These are phyloP conservation scores for Diaporthe humulicola DNA, from an alignment of 2,329 filamentous ascomycete species.

Conservation along the genomic window DNA sequence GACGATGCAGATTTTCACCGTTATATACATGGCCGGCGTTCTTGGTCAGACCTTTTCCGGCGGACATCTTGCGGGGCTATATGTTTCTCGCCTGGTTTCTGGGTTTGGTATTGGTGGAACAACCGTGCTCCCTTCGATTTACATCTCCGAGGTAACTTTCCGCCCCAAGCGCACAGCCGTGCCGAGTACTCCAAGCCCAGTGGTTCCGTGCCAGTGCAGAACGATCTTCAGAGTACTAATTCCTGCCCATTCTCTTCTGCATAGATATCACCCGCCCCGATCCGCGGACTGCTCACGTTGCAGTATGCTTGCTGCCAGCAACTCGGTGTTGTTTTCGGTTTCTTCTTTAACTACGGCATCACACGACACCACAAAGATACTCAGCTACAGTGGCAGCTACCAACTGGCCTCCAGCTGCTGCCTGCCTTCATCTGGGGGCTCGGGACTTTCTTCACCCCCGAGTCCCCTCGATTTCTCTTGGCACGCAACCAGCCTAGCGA, in stretches of 20 bases:
- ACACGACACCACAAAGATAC: conserved; percentile 49
- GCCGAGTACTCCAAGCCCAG: neutral
- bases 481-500: neutral
- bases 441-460: conserved; percentile 70
- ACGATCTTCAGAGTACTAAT: neutral
- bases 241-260: neutral
- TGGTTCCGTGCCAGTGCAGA: too few relatives aligned
- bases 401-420: conserved; percentile 64
- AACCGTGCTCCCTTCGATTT: conserved; percentile 5
- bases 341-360: conserved; percentile 54
- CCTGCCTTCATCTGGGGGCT: conserved; percentile 62
- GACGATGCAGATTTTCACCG: conserved; percentile 11
- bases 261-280: conserved; percentile 13
- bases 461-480: conserved; percentile 62
- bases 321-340: conserved; percentile 3
- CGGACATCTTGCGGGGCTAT: neutral
- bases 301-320: conserved; percentile 24
- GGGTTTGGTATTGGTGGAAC: conserved; percentile 14
- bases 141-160: neutral
- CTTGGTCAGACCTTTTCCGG: conserved; percentile 1
- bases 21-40: conserved; percentile 5
- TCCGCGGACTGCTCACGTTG: neutral
- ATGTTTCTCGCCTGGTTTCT: neutral
- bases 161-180: neutral
- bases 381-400: conserved; percentile 53